These are phyloP conservation scores for Amphichorda felina DNA, from an alignment of 2,329 filamentous ascomycete genomes.

Conservation along the genomic window DNA sequence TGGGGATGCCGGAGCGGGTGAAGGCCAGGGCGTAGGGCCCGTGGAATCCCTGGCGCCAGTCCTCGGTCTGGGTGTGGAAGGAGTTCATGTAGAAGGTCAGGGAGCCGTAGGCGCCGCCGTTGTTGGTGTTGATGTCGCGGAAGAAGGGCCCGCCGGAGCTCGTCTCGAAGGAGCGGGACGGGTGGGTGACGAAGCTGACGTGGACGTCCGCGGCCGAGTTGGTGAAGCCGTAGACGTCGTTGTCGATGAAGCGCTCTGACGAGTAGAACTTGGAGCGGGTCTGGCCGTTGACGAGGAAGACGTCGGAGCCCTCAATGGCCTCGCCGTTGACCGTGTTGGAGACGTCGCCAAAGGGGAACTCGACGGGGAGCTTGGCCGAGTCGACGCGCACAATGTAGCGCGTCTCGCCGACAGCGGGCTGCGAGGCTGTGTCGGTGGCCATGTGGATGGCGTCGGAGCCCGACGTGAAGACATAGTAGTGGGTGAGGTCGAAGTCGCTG, in stretches of 20 bases:
- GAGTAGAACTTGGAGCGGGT: slow-evolving; percentile 62
- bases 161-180: slow-evolving; percentile 41
- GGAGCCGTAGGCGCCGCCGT: slow-evolving; percentile 41
- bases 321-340: slow-evolving; percentile 42
- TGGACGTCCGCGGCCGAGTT: slow-evolving; percentile 29
- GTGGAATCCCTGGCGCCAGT: slow-evolving; percentile 49
- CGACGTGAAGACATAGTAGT: slow-evolving; percentile 49
- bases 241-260: slow-evolving; percentile 58
- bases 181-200: slow-evolving; percentile 50
- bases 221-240: slow-evolving; percentile 49
- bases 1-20: slow-evolving; percentile 43
- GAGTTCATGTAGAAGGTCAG: slow-evolving; percentile 62
- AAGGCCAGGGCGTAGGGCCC: slow-evolving; percentile 54
- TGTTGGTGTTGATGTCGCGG: slow-evolving; percentile 55
- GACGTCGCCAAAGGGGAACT: slow-evolving; percentile 39
- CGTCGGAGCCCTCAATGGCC: slow-evolving; percentile 44
- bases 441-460: slow-evolving; percentile 50
- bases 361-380: slow-evolving; percentile 32
- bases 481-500: slow-evolving; percentile 47
- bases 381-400: slow-evolving; percentile 53
- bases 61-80: slow-evolving; percentile 50
- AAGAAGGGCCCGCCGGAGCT: slow-evolving; percentile 57
- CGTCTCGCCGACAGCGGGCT: slow-evolving; percentile 46
- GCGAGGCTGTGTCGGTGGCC: slow-evolving; percentile 48
- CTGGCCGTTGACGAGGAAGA: slow-evolving; percentile 47